Base-by-base conservation (phyloP, 2,329 filamentous ascomycete species). In the Fusarium dlaminii region DNA sequence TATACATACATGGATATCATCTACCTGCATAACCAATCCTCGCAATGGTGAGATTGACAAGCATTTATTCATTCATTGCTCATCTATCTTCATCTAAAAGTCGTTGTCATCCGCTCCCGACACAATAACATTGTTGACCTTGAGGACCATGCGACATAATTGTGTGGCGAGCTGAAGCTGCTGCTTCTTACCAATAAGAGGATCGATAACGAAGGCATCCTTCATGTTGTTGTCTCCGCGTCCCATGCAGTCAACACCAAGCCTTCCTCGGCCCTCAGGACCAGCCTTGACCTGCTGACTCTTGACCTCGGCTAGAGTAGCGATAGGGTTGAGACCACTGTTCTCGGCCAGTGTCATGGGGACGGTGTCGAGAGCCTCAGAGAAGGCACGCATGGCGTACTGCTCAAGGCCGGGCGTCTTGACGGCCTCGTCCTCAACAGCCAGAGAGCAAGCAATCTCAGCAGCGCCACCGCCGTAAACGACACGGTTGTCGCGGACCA, bases 161-260 rank as follows among this genome's bases (percentile, higher is more conserved):
- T 99, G 96, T 59, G 97, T 99, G 37, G 96, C 96, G 75, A 99
- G 90, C 86, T 98, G 91, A 70, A 99, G 89, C 86, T 99, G 96
- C 86, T 98, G 95, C 85, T 94, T 93, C 90, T 99, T 99, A 78
- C 96, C 96, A 82, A 99, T 99, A 80, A 99, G 87, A 60, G 96
- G 97, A 82, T 99, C 96, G 81, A 99, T 98, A 76, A 98, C 96
- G 84, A 99, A 99, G 76, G 96, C 94, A 78, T 98, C 92, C 86
- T 93, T 95, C 96, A 99, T 99, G 85, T 98, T 92, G 84, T 98
- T 98, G 86, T 89, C 95, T 77, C 96, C 96, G 40, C 91, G 93
- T 83, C 94, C 91, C 96, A 99, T 98, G 88, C 97, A 99, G 87
- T 99, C 96, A 51, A 99, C 96, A 76, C 96, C 96, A 70, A 98